Percentiles rank a stretch among this genome's conserved stretches.
Conservation (phyloP, 176 grass and related monocot genomes). For the Oryza brachyantha region DNA sequence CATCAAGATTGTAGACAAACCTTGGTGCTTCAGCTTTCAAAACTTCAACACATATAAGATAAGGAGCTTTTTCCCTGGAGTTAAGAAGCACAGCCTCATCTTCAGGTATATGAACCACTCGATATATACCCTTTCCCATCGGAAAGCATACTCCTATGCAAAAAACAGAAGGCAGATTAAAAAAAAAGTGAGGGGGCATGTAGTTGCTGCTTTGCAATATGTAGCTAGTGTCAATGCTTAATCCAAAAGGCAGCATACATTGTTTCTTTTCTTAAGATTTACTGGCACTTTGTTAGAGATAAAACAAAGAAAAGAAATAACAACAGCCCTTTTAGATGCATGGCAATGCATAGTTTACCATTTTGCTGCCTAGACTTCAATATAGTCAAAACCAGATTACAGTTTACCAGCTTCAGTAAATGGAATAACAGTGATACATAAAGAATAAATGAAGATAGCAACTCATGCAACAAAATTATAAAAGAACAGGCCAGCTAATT, state of each 20-base stretch:
- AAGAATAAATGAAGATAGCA: neutral
- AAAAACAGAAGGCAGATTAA: slow-evolving; percentile 25
- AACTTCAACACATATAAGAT: slow-evolving; percentile 99
- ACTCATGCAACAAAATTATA: slow-evolving; percentile 6
- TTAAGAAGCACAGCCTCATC: slow-evolving; percentile 95
- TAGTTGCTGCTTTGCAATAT: slow-evolving; percentile 14
- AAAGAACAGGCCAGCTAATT: neutral
- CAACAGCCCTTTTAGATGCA: neutral
- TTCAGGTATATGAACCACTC: slow-evolving; percentile 94
- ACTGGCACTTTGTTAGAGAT: neutral
- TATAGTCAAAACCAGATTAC: neutral
- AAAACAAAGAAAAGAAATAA: neutral
- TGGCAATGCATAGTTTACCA: slow-evolving; percentile 3
- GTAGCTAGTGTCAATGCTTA: neutral
- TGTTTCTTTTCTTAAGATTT: slow-evolving; percentile 12
- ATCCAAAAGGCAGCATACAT: neutral
- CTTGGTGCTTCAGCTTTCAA: slow-evolving; percentile 86
- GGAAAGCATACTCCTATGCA: slow-evolving; percentile 91
- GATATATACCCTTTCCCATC: slow-evolving; percentile 93
- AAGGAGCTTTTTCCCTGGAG: slow-evolving; percentile 98
- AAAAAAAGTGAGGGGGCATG: slow-evolving; percentile 19
- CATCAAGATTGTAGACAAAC: slow-evolving; percentile 36
- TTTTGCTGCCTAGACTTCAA: slow-evolving; percentile 1
- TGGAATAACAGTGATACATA: neutral
- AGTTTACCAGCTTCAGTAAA: neutral